A percentile compares a stretch with the other conserved stretches of the same genome.
phyloP scores from a whole-genome alignment of 148 eudicot species.

The Talinum fruticosum region DNA sequence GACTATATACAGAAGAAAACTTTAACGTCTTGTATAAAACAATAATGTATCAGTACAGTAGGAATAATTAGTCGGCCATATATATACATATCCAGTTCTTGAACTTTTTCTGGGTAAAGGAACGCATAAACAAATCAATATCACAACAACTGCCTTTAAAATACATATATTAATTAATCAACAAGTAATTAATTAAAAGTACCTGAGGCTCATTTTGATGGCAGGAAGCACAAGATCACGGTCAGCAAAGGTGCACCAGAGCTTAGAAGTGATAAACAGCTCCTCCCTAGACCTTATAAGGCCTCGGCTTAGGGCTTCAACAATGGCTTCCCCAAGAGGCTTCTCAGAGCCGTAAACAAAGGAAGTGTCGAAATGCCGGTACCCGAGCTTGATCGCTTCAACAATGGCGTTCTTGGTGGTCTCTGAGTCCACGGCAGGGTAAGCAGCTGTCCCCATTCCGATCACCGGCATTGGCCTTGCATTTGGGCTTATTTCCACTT shows the following conservation, averaged over 20 bases:
- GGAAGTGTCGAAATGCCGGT: constrained; percentile 57
- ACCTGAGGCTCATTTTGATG: constrained; percentile 41
- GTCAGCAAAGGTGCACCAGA: constrained; percentile 43
- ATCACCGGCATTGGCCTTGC: not conserved
- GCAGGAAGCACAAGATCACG: constrained; percentile 44
- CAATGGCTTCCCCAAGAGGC: constrained; percentile 51
- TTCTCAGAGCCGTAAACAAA: constrained; percentile 38
- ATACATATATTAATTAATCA: not conserved
- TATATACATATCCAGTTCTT: too few species aligned
- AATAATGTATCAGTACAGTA: too few species aligned
- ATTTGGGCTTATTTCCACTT: constrained; percentile 1
- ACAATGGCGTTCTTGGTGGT: constrained; percentile 25
- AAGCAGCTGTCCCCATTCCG: constrained; percentile 3
- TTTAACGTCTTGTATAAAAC: too few species aligned
- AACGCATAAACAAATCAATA: too few species aligned
- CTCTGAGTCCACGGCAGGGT: not conserved
- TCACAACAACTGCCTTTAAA: too few species aligned
- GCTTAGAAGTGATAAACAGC: constrained; percentile 48
- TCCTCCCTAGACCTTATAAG: constrained; percentile 37
- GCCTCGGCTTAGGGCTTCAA: constrained; percentile 37
- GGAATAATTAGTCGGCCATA: too few species aligned
- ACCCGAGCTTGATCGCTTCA: constrained; percentile 48
- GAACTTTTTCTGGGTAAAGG: too few species aligned
- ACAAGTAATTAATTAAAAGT: not conserved
- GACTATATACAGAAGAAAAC: too few species aligned